Percentiles rank a stretch among this genome's conserved stretches.
Conservation (phyloP, 2,329 filamentous ascomycete genomes). For the Pyrenophora teres region DNA sequence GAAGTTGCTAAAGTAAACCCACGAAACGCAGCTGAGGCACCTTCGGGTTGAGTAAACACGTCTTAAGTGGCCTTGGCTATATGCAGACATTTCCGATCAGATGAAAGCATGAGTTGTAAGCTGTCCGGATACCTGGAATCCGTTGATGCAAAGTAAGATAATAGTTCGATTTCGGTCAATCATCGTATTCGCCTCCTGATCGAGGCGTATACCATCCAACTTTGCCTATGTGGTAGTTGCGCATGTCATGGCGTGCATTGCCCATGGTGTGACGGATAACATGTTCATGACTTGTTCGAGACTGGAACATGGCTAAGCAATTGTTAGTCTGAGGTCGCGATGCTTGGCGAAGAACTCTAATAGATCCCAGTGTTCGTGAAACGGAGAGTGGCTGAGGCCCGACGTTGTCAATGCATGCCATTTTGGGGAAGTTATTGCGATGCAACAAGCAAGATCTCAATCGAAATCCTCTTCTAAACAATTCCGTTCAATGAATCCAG, state of each 20-base stretch:
- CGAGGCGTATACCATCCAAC: too few relatives aligned
- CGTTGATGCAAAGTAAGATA: too few relatives aligned
- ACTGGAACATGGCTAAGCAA: conserved; percentile 25
- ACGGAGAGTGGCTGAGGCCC: conserved; percentile 24
- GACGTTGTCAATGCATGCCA: conserved; percentile 7
- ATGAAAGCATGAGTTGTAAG: too few relatives aligned
- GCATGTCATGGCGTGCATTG: too few relatives aligned
- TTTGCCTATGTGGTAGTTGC: too few relatives aligned
- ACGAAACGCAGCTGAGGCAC: conserved; percentile 36
- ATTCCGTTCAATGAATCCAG: background rate
- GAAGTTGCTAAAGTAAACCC: conserved; percentile 9
- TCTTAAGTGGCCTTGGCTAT: conserved; percentile 23
- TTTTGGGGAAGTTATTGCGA: background rate
- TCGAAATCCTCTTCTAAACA: background rate
- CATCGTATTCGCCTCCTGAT: too few relatives aligned
- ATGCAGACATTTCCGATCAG: too few relatives aligned
- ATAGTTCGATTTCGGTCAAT: too few relatives aligned
- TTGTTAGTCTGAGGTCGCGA: conserved; percentile 19
- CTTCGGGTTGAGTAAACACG: conserved; percentile 22
- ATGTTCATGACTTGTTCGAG: background rate
- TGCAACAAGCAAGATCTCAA: background rate
- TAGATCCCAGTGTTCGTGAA: conserved; percentile 25
- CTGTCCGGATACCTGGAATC: too few relatives aligned
- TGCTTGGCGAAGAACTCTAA: conserved; percentile 35
- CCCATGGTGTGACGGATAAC: too few relatives aligned